Evolutionary conservation across 2,329 filamentous ascomycete species (phyloP), one percentile per base, ranked within the genome.

Genomic region (Pseudocercospora musae): DNA sequence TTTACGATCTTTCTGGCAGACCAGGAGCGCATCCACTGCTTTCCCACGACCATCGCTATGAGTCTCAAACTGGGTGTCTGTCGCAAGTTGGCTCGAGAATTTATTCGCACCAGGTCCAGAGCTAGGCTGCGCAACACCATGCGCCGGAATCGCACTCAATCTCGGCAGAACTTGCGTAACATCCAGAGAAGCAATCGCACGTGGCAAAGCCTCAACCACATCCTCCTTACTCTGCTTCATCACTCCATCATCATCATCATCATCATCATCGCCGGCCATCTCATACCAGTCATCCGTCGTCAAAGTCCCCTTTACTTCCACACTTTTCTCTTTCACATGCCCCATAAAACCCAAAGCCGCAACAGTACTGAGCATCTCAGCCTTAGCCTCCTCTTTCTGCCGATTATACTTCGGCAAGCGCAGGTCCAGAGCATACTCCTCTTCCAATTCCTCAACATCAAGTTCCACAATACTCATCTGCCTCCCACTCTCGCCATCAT

Each of bases 101-200:
- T 69, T 72, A 48, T 62, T 69, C 1, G 66, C 70, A 13, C 69
- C 69, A 7, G 64, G 59, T 11, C 68, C 71, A 31, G 62, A 59
- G 23, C 63, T 69, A 20, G 55, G 54, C 48, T 65, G 56, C 42
- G 63, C 59, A 15, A 77, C 20, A 86, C 87, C 72, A 87, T 92
- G 72, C 13, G 69, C 63, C 13, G 73, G 73, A 42, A 76, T 70
- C 0, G 70, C 68, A 55, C 72, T 74, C 29, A 96, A 80, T 74
- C 89, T 92, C 11, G 91, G 91, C 62, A 96, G 75, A 15, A 89
- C 87, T 8, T 83, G 85, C 66, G 94, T 90, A 21, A 92, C 83
- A 74, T 96, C 91, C 49, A 95, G 78, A 67, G 90, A 85, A 11
- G 87, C 86, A 58, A 96, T 80, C 69, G 91, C 88, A 60, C 85